phyloP scores from a whole-genome alignment of 2,329 filamentous ascomycete genomes.

The Neurospora sp. region DNA sequence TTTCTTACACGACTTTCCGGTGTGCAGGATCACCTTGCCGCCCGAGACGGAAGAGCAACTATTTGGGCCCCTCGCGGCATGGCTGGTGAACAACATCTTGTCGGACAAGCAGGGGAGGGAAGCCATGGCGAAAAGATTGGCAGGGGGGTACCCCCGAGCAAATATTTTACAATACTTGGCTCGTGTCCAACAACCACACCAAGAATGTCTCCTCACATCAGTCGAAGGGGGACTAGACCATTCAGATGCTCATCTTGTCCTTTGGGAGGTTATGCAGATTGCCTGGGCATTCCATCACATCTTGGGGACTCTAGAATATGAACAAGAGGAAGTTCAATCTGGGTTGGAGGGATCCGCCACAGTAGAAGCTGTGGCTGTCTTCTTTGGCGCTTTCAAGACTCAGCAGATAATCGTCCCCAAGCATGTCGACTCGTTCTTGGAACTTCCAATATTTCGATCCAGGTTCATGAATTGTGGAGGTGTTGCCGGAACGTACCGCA shows the following conservation, averaged over 20 bases:
- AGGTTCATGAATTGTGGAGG: neutral
- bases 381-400: constrained; percentile 1
- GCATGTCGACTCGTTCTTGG: neutral
- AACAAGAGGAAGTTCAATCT: neutral
- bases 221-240: neutral
- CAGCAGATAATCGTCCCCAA: neutral
- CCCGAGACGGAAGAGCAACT: constrained; percentile 2
- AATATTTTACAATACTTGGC: neutral
- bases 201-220: neutral
- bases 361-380: neutral
- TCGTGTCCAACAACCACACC: neutral
- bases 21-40: neutral
- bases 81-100: constrained; percentile 1
- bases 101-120: neutral
- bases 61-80: neutral
- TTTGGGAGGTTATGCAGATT: constrained; percentile 6
- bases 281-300: neutral
- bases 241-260: constrained; percentile 2
- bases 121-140: constrained; percentile 1
- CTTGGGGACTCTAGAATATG: neutral
- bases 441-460: no score
- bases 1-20: neutral
- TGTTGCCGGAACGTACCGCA: neutral
- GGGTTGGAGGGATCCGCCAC: neutral
- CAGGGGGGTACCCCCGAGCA: neutral